phyloP scores from a whole-genome alignment of 139 green algal genomes.

The Monoraphidium neglectum region DNA sequence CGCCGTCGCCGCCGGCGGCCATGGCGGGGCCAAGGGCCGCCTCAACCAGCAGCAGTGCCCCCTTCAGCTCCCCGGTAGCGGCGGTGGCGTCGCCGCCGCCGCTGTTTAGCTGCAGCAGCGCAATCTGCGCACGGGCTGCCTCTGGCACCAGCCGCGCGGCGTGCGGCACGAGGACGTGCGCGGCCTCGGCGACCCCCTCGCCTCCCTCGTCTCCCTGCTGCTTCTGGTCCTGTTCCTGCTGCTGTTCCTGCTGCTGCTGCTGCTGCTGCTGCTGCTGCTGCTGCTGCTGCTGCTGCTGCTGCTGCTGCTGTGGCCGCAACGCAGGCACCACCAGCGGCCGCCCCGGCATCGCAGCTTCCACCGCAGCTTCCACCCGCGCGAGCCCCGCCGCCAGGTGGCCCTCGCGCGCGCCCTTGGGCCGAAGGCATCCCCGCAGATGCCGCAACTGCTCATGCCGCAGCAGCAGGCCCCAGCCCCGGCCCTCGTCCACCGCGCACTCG shows the following conservation, averaged over 20 bases:
- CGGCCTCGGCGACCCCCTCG: not conserved
- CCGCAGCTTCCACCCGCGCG: constrained; percentile 4
- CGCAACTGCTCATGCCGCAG: not conserved
- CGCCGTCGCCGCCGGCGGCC: not conserved
- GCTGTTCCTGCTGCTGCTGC: not conserved
- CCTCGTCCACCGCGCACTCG: not conserved
- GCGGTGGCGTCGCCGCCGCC: not conserved
- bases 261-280: not conserved
- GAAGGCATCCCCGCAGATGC: constrained; percentile 35
- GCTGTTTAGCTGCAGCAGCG: constrained; percentile 38
- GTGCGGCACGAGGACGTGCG: not conserved
- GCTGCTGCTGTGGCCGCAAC: not conserved
- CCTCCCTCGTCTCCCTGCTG: not conserved
- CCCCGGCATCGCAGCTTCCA: constrained; percentile 30
- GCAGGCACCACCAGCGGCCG: not conserved
- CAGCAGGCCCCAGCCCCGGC: not conserved
- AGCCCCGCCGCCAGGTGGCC: constrained; percentile 32
- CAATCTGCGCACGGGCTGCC: not conserved
- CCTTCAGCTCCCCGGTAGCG: not conserved
- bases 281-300: not conserved
- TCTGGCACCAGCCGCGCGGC: not conserved
- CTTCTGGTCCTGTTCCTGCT: constrained; percentile 14
- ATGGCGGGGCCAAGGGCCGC: not conserved
- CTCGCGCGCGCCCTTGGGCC: constrained; percentile 61
- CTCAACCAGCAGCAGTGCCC: not conserved